Conservation (phyloP, 345 rosid genomes). For the Syzygium jambos region DNA sequence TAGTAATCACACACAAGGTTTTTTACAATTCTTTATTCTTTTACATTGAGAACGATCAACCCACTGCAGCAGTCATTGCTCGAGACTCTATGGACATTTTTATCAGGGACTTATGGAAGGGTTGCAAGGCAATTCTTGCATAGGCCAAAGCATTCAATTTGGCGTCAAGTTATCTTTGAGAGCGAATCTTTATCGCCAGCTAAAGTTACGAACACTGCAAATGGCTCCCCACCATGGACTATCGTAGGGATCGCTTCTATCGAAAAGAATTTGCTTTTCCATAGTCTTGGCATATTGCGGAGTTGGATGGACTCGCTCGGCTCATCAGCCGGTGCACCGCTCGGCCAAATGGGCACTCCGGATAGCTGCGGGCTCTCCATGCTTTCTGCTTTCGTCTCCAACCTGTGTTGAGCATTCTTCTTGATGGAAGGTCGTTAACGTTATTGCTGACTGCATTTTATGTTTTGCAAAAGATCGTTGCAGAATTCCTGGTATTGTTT, state of each 20-base stretch:
- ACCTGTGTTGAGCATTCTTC: no score
- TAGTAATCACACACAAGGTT: no score
- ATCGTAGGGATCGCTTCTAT: neutral
- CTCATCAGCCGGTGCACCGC: neutral
- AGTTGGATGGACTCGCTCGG: neutral
- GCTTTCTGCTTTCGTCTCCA: neutral
- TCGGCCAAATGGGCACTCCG: neutral
- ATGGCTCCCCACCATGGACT: neutral
- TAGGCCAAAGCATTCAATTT: neutral
- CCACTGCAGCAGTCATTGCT: neutral
- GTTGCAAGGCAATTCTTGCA: neutral
- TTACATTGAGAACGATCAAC: neutral
- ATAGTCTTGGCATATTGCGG: neutral
- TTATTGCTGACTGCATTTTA: no score
- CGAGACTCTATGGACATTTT: neutral
- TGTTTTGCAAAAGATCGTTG: neutral
- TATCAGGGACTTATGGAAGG: neutral
- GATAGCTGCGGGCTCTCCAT: neutral
- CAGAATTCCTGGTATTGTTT: neutral
- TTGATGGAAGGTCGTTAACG: no score
- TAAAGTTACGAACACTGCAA: neutral
- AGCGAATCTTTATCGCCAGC: neutral
- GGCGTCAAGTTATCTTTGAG: neutral
- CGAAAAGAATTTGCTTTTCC: neutral
- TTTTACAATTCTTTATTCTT: no score